These are phyloP conservation scores for Suillus placidus DNA, from an alignment of 768 basidiomycete genomes.

Conservation along the genomic window DNA sequence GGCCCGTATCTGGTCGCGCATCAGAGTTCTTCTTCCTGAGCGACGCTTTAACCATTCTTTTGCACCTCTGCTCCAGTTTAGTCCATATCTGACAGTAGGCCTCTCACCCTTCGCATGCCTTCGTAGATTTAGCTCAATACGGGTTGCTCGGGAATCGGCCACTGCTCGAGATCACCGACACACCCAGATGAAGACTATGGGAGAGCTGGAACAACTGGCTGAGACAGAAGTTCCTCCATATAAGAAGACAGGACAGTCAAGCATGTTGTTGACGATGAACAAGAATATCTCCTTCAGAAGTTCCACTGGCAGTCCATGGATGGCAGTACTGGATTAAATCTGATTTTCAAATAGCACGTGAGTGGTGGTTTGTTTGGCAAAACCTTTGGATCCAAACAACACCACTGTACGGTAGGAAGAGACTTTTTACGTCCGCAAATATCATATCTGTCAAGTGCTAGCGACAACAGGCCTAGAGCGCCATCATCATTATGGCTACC, in stretches of 20 bases:
- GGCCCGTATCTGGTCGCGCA: not conserved
- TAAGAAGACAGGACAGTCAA: not conserved
- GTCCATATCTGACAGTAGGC: not conserved
- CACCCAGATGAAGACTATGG: not conserved
- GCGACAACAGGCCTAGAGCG: not conserved
- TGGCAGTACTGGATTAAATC: too few species aligned
- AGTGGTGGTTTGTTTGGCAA: not conserved
- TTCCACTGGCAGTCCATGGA: not conserved
- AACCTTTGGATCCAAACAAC: not conserved
- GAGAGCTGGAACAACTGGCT: not conserved
- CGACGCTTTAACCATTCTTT: not conserved
- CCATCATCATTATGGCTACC: not conserved
- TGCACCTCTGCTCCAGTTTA: not conserved
- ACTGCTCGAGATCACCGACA: not conserved
- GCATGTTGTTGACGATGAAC: not conserved
- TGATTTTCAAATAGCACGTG: not conserved
- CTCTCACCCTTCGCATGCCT: not conserved
- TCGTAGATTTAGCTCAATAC: not conserved
- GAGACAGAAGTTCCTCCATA: not conserved
- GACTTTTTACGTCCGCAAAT: not conserved
- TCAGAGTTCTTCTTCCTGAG: not conserved
- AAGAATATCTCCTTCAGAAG: not conserved
- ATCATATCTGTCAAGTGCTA: not conserved
- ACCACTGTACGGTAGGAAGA: not conserved
- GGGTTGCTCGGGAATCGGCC: not conserved